A percentile compares a stretch with the other conserved stretches of the same genome.
phyloP scores from a whole-genome alignment of 768 basidiomycete species.

The Termitomyces sp. region DNA sequence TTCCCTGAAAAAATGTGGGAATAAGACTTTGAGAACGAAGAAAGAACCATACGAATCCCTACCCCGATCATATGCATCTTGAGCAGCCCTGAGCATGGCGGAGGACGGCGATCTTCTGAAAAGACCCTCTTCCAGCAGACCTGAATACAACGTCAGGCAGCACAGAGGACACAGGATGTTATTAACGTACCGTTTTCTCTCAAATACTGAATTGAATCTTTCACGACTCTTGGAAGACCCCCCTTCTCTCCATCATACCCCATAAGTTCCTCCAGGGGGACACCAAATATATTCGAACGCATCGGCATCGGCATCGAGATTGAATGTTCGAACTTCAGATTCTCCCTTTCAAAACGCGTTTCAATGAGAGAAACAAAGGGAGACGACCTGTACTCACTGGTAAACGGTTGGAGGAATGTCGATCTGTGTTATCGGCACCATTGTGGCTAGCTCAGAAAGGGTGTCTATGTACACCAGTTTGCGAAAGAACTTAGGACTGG shows the following conservation, averaged over 20 bases:
- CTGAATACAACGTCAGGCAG: conserved; percentile 17
- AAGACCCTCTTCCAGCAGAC: conserved; percentile 71
- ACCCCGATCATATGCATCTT: conserved; percentile 86
- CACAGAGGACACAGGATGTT: conserved; percentile 11
- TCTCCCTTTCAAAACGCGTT: conserved; percentile 50
- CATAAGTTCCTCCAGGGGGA: conserved; percentile 80
- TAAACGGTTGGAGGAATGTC: conserved; percentile 82
- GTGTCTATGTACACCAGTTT: conserved; percentile 77
- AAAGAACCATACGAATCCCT: neutral
- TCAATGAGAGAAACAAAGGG: neutral
- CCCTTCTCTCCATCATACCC: conserved; percentile 80
- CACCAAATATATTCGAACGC: conserved; percentile 68
- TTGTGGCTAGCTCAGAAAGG: conserved; percentile 68
- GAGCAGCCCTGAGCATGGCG: conserved; percentile 62
- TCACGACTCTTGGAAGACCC: conserved; percentile 75
- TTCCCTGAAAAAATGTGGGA: conserved; percentile 44
- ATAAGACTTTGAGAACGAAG: neutral
- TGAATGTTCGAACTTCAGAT: conserved; percentile 65
- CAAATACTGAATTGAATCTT: conserved; percentile 68
- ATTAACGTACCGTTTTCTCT: conserved; percentile 45
- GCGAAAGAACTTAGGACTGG: conserved; percentile 84
- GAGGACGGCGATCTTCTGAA: conserved; percentile 82
- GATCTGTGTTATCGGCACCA: conserved; percentile 83
- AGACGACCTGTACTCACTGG: conserved; percentile 43
- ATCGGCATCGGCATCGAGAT: conserved; percentile 62